phyloP scores from a whole-genome alignment of 2,329 filamentous ascomycete genomes.

The Aspergillus candidus region DNA sequence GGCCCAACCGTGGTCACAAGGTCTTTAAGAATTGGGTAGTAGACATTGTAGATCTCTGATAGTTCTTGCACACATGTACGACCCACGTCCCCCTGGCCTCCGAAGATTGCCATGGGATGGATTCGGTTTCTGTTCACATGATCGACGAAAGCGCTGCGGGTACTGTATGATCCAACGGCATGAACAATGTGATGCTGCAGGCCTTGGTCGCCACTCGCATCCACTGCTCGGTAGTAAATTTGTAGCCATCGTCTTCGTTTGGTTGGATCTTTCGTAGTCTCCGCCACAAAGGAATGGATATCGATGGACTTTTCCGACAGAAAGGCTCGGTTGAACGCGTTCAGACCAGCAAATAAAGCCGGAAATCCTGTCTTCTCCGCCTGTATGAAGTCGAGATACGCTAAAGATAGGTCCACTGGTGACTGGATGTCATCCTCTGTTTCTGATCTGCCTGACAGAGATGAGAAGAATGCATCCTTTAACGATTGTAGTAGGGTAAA shows the following conservation, averaged over 20 bases:
- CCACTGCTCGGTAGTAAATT: constrained; percentile 10
- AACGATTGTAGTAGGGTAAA: constrained; percentile 2
- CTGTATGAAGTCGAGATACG: constrained; percentile 10
- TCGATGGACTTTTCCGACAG: constrained; percentile 3
- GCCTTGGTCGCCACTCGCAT: neutral
- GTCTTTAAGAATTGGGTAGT: constrained; percentile 10
- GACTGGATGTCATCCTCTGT: neutral
- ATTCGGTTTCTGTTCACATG: constrained; percentile 8
- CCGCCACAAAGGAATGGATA: constrained; percentile 11
- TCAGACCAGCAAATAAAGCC: neutral
- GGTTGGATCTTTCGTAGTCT: neutral
- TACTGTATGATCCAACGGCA: no score
- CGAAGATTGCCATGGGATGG: constrained; percentile 13
- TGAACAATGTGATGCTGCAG: neutral
- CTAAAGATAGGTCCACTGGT: constrained; percentile 5
- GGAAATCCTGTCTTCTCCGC: neutral
- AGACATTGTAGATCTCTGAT: constrained; percentile 10
- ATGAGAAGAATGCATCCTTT: constrained; percentile 7
- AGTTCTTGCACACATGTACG: constrained; percentile 14
- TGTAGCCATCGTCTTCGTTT: constrained; percentile 7
- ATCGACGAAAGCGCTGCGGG: constrained; percentile 8
- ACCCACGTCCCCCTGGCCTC: constrained; percentile 16
- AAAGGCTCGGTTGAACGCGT: constrained; percentile 11
- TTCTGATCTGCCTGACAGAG: neutral
- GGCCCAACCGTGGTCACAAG: constrained; percentile 7